Evolutionary conservation across 352 stramenopile genomes (phyloP).

Genomic region (Phytopythium litorale): DNA sequence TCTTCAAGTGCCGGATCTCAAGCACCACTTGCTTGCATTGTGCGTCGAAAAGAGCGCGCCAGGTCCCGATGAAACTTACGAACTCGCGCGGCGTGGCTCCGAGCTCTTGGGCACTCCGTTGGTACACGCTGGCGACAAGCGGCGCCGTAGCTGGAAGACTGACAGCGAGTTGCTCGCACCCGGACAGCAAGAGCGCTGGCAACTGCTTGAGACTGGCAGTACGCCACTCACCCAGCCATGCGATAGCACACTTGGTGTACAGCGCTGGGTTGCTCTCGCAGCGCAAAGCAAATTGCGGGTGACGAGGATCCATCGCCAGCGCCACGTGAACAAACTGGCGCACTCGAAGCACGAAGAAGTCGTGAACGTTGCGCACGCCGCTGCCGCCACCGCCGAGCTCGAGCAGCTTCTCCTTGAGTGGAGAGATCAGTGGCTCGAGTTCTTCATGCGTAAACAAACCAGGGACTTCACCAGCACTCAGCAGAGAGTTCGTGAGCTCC

Average conservation of each 20-base stretch:
- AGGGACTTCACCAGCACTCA: constrained; percentile 91
- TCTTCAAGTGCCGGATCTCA: constrained; percentile 88
- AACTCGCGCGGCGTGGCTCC: constrained; percentile 83
- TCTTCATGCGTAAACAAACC: constrained; percentile 93
- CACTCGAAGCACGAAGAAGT: constrained; percentile 92
- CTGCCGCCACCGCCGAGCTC: constrained; percentile 56
- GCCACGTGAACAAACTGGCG: constrained; percentile 89
- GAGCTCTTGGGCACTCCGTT: constrained; percentile 53
- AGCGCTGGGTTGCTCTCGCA: constrained; percentile 94
- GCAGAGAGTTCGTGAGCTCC: constrained; percentile 90
- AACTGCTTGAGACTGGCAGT: constrained; percentile 66
- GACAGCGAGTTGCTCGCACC: constrained; percentile 48
- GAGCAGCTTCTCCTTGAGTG: constrained; percentile 89
- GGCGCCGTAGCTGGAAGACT: constrained; percentile 51
- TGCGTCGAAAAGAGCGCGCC: constrained; percentile 66
- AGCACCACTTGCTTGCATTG: constrained; percentile 82
- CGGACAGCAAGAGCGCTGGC: constrained; percentile 62
- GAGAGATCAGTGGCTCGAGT: constrained; percentile 88
- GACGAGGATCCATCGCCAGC: constrained; percentile 64
- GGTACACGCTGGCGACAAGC: constrained; percentile 58
- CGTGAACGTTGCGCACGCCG: constrained; percentile 84
- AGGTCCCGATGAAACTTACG: constrained; percentile 82
- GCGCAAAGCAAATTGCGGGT: constrained; percentile 76
- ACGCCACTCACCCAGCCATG: constrained; percentile 94
- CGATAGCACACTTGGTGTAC: constrained; percentile 89